Conservation (phyloP, 768 basidiomycete species). For the Russula sp. region DNA sequence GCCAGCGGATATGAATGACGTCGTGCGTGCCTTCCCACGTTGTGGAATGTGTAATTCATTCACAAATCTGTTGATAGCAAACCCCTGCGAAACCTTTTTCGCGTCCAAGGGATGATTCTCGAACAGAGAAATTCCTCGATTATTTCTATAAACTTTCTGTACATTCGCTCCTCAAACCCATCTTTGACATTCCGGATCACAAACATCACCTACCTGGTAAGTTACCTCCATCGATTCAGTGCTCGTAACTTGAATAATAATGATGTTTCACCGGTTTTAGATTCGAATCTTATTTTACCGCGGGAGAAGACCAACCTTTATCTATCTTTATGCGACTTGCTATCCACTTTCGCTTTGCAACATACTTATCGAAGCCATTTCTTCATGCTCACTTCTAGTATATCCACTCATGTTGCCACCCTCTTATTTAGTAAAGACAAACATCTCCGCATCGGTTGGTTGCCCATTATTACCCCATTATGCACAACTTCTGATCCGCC, state of each 20-base stretch:
- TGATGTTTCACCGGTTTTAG: conserved; percentile 29
- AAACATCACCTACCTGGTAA: conserved; percentile 32
- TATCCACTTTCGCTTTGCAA: conserved; percentile 81
- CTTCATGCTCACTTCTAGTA: conserved; percentile 74
- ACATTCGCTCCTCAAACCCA: conserved; percentile 71
- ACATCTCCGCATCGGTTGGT: conserved; percentile 83
- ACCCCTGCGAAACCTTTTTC: conserved; percentile 36
- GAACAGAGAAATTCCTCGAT: conserved; percentile 83
- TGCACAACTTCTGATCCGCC: background rate
- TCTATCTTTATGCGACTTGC: conserved; percentile 84
- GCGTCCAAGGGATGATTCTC: conserved; percentile 72
- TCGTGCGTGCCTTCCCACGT: conserved; percentile 15
- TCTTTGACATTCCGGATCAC: conserved; percentile 66
- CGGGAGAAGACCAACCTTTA: conserved; percentile 78
- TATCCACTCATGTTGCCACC: conserved; percentile 65
- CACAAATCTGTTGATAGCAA: conserved; percentile 1
- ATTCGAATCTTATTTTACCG: conserved; percentile 46
- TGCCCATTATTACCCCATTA: conserved; percentile 14
- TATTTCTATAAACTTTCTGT: conserved; percentile 88
- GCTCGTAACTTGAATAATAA: background rate
- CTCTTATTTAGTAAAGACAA: conserved; percentile 82
- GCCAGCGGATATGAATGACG: conserved; percentile 26
- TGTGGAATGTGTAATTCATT: background rate
- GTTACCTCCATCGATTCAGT: background rate
- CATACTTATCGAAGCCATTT: conserved; percentile 91